Evolutionary conservation across 768 basidiomycete species (phyloP).

Genomic region (Russula sp.): DNA sequence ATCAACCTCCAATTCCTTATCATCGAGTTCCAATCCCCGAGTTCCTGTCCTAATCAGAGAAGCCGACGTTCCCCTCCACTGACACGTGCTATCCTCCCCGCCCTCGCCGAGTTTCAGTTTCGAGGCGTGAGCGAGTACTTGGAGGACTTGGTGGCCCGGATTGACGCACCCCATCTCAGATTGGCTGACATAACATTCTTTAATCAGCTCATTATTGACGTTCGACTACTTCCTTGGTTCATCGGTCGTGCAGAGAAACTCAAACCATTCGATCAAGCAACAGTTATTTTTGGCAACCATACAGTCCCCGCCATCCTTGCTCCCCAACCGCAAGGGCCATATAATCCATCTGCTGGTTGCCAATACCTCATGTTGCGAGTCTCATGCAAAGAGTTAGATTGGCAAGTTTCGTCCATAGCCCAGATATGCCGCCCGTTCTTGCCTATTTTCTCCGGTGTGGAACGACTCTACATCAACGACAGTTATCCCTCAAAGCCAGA

Average conservation of each 20-base stretch:
- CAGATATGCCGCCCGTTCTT: no score
- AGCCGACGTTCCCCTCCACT: background rate
- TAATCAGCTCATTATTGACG: no score
- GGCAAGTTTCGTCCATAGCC: background rate
- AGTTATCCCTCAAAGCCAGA: no score
- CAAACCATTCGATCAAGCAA: background rate
- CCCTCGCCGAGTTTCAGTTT: background rate
- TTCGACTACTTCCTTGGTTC: background rate
- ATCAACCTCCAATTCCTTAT: no score
- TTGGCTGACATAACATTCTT: no score
- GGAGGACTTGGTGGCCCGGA: background rate
- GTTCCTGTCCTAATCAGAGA: background rate
- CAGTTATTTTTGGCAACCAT: background rate
- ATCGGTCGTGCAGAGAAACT: background rate
- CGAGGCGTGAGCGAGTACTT: background rate
- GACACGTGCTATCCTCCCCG: background rate
- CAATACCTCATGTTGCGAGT: background rate
- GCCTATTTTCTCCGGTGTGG: no score
- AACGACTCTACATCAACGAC: no score
- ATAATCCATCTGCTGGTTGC: background rate
- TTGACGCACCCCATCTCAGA: no score
- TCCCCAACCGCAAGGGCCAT: no score
- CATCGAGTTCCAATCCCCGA: background rate
- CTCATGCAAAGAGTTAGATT: background rate
- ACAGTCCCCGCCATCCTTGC: background rate